Conservation (phyloP, 179 eudicot species). For the Silene vulgaris region DNA sequence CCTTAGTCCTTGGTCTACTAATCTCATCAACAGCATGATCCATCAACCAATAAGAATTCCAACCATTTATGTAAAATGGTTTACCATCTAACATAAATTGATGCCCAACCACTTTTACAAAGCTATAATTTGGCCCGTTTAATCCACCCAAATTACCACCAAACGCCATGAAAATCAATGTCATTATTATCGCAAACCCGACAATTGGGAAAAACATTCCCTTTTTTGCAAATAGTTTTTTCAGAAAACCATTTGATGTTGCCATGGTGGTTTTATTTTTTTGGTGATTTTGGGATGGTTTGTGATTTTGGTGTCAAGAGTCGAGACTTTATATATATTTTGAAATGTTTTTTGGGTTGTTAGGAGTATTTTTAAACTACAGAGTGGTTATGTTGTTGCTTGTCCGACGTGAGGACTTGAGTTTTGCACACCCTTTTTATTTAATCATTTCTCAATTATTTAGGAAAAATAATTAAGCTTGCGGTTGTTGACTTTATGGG, state of each 20-base stretch:
- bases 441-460: background rate
- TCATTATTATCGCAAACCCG: slow-evolving; percentile 47
- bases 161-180: slow-evolving; percentile 52
- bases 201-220: slow-evolving; percentile 53
- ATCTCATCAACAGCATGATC: slow-evolving; percentile 61
- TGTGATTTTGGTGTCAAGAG: background rate
- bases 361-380: background rate
- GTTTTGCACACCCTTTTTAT: background rate
- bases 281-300: background rate
- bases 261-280: background rate
- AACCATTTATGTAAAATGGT: slow-evolving; percentile 77
- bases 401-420: background rate
- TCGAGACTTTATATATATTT: background rate
- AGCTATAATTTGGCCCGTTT: slow-evolving; percentile 36
- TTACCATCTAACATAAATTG: slow-evolving; percentile 68
- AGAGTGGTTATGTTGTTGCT: slow-evolving; percentile 5
- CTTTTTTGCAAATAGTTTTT: slow-evolving; percentile 41
- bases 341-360: background rate
- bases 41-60: slow-evolving; percentile 98
- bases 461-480: background rate
- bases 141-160: slow-evolving; percentile 48
- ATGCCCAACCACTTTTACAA: slow-evolving; percentile 74
- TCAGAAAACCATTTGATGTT: background rate
- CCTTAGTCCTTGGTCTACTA: slow-evolving; percentile 43
- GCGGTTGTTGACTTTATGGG: background rate